Evolutionary conservation across 2,329 filamentous ascomycete species (phyloP), one percentile per base, ranked within the genome.

Genomic region (Colletotrichum liaoningense): DNA sequence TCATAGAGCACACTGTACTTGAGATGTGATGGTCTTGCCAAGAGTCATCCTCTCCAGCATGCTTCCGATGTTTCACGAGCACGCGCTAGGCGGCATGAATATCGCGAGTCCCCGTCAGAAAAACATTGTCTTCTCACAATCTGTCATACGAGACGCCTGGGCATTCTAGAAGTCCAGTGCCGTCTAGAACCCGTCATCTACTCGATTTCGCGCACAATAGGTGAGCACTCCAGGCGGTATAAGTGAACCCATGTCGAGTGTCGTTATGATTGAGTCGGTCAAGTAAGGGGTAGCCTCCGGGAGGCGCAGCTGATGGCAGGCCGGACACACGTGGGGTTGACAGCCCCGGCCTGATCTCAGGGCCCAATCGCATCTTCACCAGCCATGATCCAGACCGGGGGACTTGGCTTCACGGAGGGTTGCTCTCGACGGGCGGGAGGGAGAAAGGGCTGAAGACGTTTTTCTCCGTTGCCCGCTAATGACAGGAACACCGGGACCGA

Each of bases 341-440:
- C 46, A 57, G 30, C 52, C 69, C 69, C 54, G 54, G 59, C 55
- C 33, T 19, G 49, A 52, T 66, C 60, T 56, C 60, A 56, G 49
- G 67, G 56, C n/a, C 71, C 71, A 73, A 66, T 73, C 71, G 71
- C 56, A 63, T 73, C 56, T 62, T 35, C 24, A 19, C 22, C 26
- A 22, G 26, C 46, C n/a, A 16, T 38, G 30, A 22, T 67, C 22
- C 12, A 26, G 26, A 22, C 28, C 42, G 22, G 46, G n/a, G 33
- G 4, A 35, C 52, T 33, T 70, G 67, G 60, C 67, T 14, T 33
- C 54, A 22, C 19, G 42, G 19, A 49, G 19, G 42, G 35, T 67
- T 49, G 33, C 55, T 67, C 33, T 55, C 30, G 56, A 67, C 42
- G 22, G 52, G 7, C 54, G 28, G 33, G 35, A 60, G 33, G 19